Conservation (phyloP, 768 basidiomycete genomes). For the Mycena polygramma region DNA sequence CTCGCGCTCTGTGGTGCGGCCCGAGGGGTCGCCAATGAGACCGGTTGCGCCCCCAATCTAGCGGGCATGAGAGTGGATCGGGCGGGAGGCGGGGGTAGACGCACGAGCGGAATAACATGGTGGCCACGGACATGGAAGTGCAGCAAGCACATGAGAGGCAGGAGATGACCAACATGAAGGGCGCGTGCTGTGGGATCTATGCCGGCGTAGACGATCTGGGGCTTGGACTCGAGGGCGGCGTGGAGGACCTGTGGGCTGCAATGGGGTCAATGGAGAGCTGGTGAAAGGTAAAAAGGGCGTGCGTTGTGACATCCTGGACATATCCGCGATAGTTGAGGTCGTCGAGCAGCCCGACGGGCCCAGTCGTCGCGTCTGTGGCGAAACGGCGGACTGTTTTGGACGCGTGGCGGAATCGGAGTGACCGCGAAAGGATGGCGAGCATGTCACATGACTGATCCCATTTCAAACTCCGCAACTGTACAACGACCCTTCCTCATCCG, state of each 20-base stretch:
- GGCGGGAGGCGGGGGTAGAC: constrained; percentile 43
- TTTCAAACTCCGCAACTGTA: neutral
- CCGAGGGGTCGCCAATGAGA: constrained; percentile 97
- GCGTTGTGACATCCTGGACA: constrained; percentile 63
- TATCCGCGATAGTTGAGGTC: constrained; percentile 62
- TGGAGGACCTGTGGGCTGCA: constrained; percentile 59
- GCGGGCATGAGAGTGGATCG: constrained; percentile 2
- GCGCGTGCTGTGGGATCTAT: constrained; percentile 93
- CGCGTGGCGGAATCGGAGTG: neutral
- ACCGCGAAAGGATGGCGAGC: constrained; percentile 2
- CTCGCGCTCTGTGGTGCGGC: constrained; percentile 84
- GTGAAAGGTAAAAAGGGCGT: constrained; percentile 18
- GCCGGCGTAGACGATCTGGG: constrained; percentile 83
- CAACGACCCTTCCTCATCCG: neutral
- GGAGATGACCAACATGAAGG: constrained; percentile 93
- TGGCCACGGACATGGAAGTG: constrained; percentile 94
- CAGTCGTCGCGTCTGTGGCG: constrained; percentile 9
- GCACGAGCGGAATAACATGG: constrained; percentile 83
- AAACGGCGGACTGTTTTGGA: neutral
- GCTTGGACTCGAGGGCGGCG: constrained; percentile 50
- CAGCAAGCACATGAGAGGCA: constrained; percentile 87
- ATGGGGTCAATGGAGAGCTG: constrained; percentile 1
- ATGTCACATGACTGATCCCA: neutral
- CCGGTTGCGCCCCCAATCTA: constrained; percentile 98
- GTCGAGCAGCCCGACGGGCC: constrained; percentile 49